A percentile compares a stretch with the other conserved stretches of the same genome.
These are phyloP conservation scores for Dictyostelium firmibasis DNA, from an alignment of 78 protist species.

Conservation along the genomic window DNA sequence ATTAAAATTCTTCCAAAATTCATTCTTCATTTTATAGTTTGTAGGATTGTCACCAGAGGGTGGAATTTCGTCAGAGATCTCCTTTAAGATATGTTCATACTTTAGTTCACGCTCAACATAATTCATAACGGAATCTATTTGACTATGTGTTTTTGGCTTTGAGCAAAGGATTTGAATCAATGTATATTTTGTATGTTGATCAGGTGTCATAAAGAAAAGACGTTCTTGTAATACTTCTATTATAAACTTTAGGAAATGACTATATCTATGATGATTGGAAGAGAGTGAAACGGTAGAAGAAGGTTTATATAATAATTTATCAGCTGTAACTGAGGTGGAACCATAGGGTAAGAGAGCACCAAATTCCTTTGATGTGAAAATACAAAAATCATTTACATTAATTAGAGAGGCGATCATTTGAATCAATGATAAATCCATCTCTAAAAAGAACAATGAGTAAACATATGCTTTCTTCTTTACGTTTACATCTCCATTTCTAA, in stretches of 20 bases:
- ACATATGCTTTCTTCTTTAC: conserved; percentile 15
- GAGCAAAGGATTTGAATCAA: conserved; percentile 25
- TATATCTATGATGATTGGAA: conserved; percentile 1
- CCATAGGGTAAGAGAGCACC: conserved; percentile 27
- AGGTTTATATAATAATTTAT: not conserved
- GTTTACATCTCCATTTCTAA: conserved; percentile 21
- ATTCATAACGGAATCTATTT: conserved; percentile 41
- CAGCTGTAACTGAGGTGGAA: not conserved
- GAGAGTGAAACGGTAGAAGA: not conserved
- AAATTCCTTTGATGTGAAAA: conserved; percentile 59
- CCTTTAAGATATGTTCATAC: conserved; percentile 17
- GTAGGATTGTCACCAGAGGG: conserved; percentile 40
- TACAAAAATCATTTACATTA: conserved; percentile 24
- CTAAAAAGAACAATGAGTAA: conserved; percentile 40
- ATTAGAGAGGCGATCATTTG: conserved; percentile 27
- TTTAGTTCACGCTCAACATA: not conserved
- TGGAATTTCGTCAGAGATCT: conserved; percentile 13
- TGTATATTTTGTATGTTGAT: not conserved
- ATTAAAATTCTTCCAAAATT: conserved; percentile 53
- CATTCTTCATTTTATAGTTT: conserved; percentile 31
- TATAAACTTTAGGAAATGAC: conserved; percentile 41
- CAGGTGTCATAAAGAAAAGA: not conserved
- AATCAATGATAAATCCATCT: conserved; percentile 54
- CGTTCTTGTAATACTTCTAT: conserved; percentile 49
- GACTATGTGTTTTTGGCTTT: conserved; percentile 41